Evolutionary conservation across 169 alveolate species (phyloP).

Genomic region (Plasmodium yoelii): DNA sequence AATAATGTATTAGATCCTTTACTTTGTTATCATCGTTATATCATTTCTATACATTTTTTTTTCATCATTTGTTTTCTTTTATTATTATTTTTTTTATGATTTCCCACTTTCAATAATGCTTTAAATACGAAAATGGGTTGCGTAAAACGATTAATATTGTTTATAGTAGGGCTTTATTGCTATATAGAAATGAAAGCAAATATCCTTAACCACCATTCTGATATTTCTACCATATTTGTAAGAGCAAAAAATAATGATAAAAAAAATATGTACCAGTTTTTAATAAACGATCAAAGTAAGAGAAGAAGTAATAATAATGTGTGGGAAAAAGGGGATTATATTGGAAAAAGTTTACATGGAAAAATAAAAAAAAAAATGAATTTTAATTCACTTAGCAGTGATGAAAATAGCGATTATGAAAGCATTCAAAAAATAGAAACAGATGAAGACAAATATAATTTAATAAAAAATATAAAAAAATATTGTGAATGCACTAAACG

Average conservation of each 20-base stretch:
- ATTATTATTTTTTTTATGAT: no score
- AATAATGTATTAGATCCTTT: no score
- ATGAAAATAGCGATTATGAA: neutral
- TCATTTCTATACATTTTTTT: no score
- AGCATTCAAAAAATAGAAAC: neutral
- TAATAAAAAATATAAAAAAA: conserved; percentile 61
- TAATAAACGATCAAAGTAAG: neutral
- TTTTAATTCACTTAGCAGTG: conserved; percentile 10
- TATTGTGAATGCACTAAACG: conserved; percentile 82
- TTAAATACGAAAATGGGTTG: conserved; percentile 22
- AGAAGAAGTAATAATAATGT: neutral
- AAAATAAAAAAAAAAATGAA: conserved; percentile 12
- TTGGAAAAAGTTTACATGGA: neutral
- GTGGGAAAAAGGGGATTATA: neutral
- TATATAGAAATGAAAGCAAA: conserved; percentile 32
- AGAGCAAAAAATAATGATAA: conserved; percentile 9
- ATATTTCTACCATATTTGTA: conserved; percentile 14
- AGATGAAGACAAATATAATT: conserved; percentile 55
- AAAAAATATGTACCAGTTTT: conserved; percentile 17
- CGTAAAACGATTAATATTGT: conserved; percentile 38
- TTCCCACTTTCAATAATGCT: conserved; percentile 9
- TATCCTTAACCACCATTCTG: neutral
- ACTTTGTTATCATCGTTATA: no score
- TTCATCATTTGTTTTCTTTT: no score
- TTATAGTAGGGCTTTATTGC: conserved; percentile 25